phyloP scores from a whole-genome alignment of 2,329 filamentous ascomycete species.

The Aspergillus glaucus region DNA sequence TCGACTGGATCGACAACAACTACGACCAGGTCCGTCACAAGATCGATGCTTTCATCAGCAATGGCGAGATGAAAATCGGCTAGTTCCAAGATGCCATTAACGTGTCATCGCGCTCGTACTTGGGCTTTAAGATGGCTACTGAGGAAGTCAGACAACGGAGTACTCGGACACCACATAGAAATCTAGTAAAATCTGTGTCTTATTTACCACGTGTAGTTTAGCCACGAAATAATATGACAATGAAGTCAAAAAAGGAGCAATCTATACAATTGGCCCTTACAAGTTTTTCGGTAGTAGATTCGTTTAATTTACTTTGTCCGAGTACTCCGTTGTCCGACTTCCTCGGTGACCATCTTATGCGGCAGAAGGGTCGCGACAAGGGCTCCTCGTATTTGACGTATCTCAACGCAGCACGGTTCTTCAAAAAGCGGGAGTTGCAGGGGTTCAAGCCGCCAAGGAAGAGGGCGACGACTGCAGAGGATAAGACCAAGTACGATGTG shows the following conservation, averaged over 20 bases:
- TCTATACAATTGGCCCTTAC: no score
- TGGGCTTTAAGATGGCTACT: conserved; percentile 32
- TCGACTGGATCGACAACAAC: conserved; percentile 7
- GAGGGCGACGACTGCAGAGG: conserved; percentile 18
- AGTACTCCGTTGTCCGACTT: no score
- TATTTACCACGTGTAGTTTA: no score
- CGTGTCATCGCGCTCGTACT: conserved; percentile 31
- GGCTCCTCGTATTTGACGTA: conserved; percentile 26
- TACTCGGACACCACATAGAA: no score
- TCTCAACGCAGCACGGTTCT: conserved; percentile 30
- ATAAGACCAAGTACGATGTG: conserved; percentile 33
- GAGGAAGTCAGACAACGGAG: no score
- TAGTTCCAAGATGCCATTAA: conserved; percentile 38
- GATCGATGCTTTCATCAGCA: conserved; percentile 38
- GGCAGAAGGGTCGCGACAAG: conserved; percentile 21
- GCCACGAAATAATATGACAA: no score
- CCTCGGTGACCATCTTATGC: conserved; percentile 21
- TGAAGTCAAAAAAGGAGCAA: no score
- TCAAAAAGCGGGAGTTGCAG: conserved; percentile 43
- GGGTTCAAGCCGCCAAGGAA: conserved; percentile 36
- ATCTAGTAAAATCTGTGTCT: no score
- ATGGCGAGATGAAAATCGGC: conserved; percentile 40
- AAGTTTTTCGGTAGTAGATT: no score
- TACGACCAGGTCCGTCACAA: conserved; percentile 36
- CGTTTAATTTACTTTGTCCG: no score